Evolutionary conservation across 129 eudicot genomes (phyloP).

Genomic region (Flaveria linearis): DNA sequence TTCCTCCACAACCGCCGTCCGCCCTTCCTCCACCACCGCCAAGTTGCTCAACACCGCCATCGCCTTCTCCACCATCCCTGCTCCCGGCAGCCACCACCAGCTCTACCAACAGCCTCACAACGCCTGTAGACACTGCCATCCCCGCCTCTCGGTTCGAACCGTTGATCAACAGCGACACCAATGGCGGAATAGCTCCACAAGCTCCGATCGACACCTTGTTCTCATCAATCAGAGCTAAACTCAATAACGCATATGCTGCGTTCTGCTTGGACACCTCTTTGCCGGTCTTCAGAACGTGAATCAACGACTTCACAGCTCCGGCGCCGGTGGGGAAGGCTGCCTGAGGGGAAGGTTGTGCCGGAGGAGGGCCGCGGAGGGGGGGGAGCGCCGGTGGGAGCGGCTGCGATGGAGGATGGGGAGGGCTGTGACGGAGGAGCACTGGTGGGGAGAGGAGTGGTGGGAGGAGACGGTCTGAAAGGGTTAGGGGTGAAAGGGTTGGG

Average conservation of each 20-base stretch:
- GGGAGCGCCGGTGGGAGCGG: too few relatives aligned
- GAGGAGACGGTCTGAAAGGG: too few relatives aligned
- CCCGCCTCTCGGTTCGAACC: slow-evolving; percentile 70
- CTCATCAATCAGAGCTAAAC: slow-evolving; percentile 72
- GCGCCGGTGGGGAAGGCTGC: too few relatives aligned
- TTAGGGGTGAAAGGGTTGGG: too few relatives aligned
- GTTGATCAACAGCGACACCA: slow-evolving; percentile 57
- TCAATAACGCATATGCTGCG: slow-evolving; percentile 84
- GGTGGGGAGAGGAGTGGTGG: too few relatives aligned
- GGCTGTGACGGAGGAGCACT: too few relatives aligned
- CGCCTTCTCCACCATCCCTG: slow-evolving; percentile 90
- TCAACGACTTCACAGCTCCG: slow-evolving; percentile 67
- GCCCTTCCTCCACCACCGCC: slow-evolving; percentile 64
- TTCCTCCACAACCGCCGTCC: slow-evolving; percentile 66
- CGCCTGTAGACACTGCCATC: slow-evolving; percentile 85
- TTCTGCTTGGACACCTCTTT: slow-evolving; percentile 86
- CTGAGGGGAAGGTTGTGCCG: too few relatives aligned
- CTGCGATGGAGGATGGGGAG: too few relatives aligned
- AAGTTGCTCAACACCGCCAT: slow-evolving; percentile 80
- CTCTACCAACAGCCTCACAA: slow-evolving; percentile 76
- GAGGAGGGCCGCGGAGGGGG: too few relatives aligned
- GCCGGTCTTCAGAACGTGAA: slow-evolving; percentile 82
- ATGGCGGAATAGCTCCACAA: slow-evolving; percentile 92
- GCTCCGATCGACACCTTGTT: slow-evolving; percentile 79
- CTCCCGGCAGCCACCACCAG: slow-evolving; percentile 53